Evolutionary conservation across 148 eudicot species (phyloP).

Genomic region (Gaultheria prostrata): DNA sequence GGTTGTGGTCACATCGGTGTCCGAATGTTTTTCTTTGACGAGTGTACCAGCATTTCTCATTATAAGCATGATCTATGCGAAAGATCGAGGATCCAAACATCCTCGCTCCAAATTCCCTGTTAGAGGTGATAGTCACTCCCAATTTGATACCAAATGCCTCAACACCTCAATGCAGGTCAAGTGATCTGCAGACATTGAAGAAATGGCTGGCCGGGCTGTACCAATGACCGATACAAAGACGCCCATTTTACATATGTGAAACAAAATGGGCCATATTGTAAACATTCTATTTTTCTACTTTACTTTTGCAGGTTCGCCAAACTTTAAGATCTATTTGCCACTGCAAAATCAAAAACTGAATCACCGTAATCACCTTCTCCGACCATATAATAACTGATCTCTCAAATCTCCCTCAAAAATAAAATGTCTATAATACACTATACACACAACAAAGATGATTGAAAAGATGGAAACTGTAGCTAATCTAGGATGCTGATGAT

Average conservation of each 20-base stretch:
- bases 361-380: not conserved
- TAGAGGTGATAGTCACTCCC: not conserved
- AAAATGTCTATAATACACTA: not conserved
- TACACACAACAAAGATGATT: not conserved
- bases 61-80: not conserved
- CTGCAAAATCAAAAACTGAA: not conserved
- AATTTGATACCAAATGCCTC: not conserved
- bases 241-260: not conserved
- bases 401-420: not conserved
- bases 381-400: not conserved
- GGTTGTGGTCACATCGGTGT: not conserved
- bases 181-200: not conserved
- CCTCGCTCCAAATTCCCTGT: not conserved
- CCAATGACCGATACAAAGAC: not conserved
- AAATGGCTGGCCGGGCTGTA: not conserved
- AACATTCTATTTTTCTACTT: not conserved
- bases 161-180: not conserved
- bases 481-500: not conserved
- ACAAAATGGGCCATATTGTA: not conserved
- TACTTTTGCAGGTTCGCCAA: not conserved
- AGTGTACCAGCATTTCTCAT: not conserved
- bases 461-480: not conserved
- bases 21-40: not conserved
- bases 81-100: not conserved
- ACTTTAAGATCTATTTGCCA: not conserved